phyloP scores from a whole-genome alignment of 225 moss, liverwort and hornwort species.

The Anthoceros angustus region DNA sequence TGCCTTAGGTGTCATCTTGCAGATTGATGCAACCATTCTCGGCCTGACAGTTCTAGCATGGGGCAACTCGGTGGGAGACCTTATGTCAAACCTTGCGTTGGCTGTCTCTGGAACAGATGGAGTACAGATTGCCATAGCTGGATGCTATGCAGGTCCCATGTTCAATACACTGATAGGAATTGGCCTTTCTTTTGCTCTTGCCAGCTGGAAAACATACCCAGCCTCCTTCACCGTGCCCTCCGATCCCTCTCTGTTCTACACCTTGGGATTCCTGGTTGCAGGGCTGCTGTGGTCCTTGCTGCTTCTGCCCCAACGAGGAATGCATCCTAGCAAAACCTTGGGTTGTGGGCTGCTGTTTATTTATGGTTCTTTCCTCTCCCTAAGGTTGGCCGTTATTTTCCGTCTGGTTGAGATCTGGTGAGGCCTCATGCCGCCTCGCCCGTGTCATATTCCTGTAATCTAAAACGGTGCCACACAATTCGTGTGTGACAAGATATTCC shows the following conservation, averaged over 20 bases:
- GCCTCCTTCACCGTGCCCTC: constrained; percentile 46
- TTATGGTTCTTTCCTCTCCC: constrained; percentile 43
- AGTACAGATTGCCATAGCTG: constrained; percentile 80
- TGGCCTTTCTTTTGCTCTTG: constrained; percentile 59
- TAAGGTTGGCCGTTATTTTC: constrained; percentile 38
- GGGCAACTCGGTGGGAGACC: constrained; percentile 93
- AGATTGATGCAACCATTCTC: constrained; percentile 76
- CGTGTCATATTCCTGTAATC: no score
- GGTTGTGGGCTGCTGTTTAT: constrained; percentile 65
- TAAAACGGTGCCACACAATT: no score
- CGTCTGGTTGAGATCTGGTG: constrained; percentile 13
- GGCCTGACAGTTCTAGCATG: constrained; percentile 94
- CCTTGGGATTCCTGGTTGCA: constrained; percentile 57
- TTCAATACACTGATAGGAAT: constrained; percentile 88
- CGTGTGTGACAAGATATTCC: no score
- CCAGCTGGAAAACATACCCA: constrained; percentile 76
- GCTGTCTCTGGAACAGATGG: constrained; percentile 52
- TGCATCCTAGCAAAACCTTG: constrained; percentile 63
- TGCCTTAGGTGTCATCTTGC: constrained; percentile 65
- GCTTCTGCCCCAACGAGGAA: constrained; percentile 35
- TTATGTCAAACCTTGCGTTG: constrained; percentile 85
- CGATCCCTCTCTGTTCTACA: constrained; percentile 64
- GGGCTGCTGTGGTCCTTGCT: constrained; percentile 61
- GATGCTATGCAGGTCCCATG: constrained; percentile 96
- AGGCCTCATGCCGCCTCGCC: background rate